Evolutionary conservation across 768 basidiomycete species (phyloP).

Genomic region (Candolleomyces eurysporus): DNA sequence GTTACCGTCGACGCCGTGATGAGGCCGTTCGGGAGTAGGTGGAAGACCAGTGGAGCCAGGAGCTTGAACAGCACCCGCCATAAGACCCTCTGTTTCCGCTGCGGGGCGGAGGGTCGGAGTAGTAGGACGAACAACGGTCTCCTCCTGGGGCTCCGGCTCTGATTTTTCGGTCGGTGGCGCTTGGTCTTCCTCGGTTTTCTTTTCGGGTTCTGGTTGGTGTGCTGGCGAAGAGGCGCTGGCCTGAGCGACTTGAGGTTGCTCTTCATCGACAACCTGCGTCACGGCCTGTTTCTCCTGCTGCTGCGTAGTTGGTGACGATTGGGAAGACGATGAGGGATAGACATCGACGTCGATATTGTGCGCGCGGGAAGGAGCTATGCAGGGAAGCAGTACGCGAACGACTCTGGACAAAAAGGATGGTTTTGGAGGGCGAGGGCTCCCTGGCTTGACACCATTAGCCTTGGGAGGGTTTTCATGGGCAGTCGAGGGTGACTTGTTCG

Average conservation of each 20-base stretch:
- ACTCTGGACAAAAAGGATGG: conserved; percentile 59
- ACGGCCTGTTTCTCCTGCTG: conserved; percentile 15
- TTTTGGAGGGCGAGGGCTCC: conserved; percentile 26
- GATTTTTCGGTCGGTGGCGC: conserved; percentile 5
- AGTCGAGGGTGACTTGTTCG: conserved; percentile 14
- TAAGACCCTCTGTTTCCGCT: conserved; percentile 83
- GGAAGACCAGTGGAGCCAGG: conserved; percentile 74
- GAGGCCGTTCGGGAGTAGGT: conserved; percentile 22
- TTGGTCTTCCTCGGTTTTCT: conserved; percentile 14
- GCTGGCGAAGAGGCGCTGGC: conserved; percentile 10
- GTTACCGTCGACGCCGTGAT: conserved; percentile 48
- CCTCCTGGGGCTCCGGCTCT: conserved; percentile 13
- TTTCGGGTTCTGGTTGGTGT: conserved; percentile 15
- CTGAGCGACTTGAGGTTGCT: neutral
- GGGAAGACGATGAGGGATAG: conserved; percentile 17
- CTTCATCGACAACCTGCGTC: neutral
- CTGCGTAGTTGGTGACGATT: conserved; percentile 13
- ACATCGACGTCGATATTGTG: conserved; percentile 43
- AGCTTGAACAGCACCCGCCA: conserved; percentile 88
- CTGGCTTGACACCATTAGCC: conserved; percentile 16
- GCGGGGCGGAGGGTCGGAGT: conserved; percentile 42
- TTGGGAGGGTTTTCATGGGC: conserved; percentile 12
- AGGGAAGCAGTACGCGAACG: conserved; percentile 63
- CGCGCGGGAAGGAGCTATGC: conserved; percentile 53
- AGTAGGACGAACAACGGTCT: conserved; percentile 37